Base-by-base conservation (phyloP, 2,329 filamentous ascomycete species). In the Ascochyta pisi region DNA sequence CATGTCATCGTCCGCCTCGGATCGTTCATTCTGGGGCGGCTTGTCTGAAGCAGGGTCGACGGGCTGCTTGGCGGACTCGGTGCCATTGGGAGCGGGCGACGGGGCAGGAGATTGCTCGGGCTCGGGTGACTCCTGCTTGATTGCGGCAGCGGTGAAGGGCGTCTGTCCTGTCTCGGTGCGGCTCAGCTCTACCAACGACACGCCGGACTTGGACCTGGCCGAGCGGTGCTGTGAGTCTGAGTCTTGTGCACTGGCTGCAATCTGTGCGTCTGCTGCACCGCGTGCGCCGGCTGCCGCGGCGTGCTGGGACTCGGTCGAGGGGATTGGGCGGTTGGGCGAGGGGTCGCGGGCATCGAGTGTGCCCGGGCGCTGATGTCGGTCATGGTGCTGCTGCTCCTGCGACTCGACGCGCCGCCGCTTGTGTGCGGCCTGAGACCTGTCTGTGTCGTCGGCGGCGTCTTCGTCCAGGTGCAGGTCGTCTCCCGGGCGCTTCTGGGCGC, bases 71-170 rank as follows among this genome's bases (percentile, higher is more conserved):
- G 54, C 54, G 26, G 48, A 41, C 22, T 57, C 56, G 27, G 48
- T 52, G 42, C 59, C 46, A 10, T 42, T 23, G 8, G 31, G 61
- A 15, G 45, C 19, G 12, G 55, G 47, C 6, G 42, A 43, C 4
- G 62, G 27, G 3, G 27, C 27, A 10, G 27, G 27, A 4, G 7
- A 29, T 29, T 29, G 27, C 12, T 4, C 63, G 6, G 62, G 58
- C 44, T 68, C 64, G 19, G 70, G 66, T 10, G 64, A 71, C 45
- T 74, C 69, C 15, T 61, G 55, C 52, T 74, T 74, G 34, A 71
- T 19, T 0, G 12, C 19, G 8, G 46, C 31, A 15, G 50, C 34
- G 22, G 38, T 48, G 54, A 70, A 70, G 13, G 68, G 62, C 9
- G 42, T 50, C 4, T 60, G 26, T 13, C 65, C 67, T 6, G 63